Conservation (phyloP, 768 basidiomycete species). For the Aureoboletus auriporus region DNA sequence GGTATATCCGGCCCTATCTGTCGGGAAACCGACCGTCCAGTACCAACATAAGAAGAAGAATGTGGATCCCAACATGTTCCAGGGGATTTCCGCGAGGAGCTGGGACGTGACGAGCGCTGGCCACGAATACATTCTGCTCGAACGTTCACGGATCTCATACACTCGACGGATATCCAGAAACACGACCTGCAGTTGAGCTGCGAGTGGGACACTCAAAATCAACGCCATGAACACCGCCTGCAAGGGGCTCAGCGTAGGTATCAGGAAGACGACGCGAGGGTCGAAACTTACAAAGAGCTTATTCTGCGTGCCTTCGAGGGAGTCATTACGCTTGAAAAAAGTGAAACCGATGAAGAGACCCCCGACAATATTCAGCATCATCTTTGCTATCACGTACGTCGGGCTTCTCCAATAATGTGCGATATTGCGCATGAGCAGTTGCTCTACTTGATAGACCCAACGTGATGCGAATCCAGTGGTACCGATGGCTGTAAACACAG, state of each 20-base stretch:
- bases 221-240: slow-evolving; percentile 56
- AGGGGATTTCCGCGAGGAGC: slow-evolving; percentile 55
- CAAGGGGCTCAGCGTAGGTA: not conserved
- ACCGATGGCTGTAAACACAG: slow-evolving; percentile 34
- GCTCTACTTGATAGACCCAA: slow-evolving; percentile 47
- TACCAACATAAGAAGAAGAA: slow-evolving; percentile 67
- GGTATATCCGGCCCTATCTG: slow-evolving; percentile 53
- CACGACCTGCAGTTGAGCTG: slow-evolving; percentile 60
- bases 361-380: slow-evolving; percentile 48
- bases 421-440: slow-evolving; percentile 43
- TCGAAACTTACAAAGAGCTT: slow-evolving; percentile 53
- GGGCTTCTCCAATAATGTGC: slow-evolving; percentile 53
- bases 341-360: slow-evolving; percentile 61
- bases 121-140: slow-evolving; percentile 66
- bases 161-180: slow-evolving; percentile 57
- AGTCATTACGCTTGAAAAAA: slow-evolving; percentile 53
- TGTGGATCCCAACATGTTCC: slow-evolving; percentile 55
- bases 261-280: not conserved
- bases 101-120: slow-evolving; percentile 52
- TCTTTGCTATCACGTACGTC: slow-evolving; percentile 57
- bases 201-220: slow-evolving; percentile 47
- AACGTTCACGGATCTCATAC: slow-evolving; percentile 64
- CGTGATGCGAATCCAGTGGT: slow-evolving; percentile 49
- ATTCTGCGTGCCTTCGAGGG: slow-evolving; percentile 58
- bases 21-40: slow-evolving; percentile 62